Conservation (phyloP, 2,329 filamentous ascomycete species). For the Fusarium guadeloupense region DNA sequence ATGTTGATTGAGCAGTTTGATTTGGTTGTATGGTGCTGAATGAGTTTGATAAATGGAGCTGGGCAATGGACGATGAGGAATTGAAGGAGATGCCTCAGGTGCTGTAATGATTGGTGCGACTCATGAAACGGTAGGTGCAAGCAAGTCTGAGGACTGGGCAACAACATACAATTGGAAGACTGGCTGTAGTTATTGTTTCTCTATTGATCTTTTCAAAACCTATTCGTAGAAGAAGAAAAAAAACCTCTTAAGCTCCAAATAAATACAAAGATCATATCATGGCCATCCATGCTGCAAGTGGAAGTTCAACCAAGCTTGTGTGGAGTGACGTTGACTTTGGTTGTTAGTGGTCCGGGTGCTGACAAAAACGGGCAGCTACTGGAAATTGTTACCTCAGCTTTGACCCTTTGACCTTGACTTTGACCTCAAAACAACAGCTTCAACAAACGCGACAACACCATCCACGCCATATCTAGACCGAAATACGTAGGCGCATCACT, state of each 20-base stretch:
- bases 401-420: slow-evolving; percentile 4
- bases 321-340: slow-evolving; percentile 13
- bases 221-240: no score
- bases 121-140: neutral
- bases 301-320: slow-evolving; percentile 11
- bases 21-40: neutral
- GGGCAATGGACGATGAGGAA: neutral
- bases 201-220: no score
- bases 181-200: neutral
- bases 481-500: neutral
- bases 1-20: neutral
- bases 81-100: neutral
- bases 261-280: no score
- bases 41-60: neutral
- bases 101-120: neutral
- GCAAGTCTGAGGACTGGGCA: neutral
- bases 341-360: slow-evolving; percentile 24
- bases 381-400: slow-evolving; percentile 27
- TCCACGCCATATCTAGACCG: neutral
- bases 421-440: slow-evolving; percentile 12
- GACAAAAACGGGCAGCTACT: slow-evolving; percentile 30
- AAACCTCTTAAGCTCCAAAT: no score
- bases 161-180: neutral
- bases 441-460: neutral
- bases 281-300: no score